Conservation (phyloP, 495 filamentous ascomycete genomes). For the Thozetella sp. region DNA sequence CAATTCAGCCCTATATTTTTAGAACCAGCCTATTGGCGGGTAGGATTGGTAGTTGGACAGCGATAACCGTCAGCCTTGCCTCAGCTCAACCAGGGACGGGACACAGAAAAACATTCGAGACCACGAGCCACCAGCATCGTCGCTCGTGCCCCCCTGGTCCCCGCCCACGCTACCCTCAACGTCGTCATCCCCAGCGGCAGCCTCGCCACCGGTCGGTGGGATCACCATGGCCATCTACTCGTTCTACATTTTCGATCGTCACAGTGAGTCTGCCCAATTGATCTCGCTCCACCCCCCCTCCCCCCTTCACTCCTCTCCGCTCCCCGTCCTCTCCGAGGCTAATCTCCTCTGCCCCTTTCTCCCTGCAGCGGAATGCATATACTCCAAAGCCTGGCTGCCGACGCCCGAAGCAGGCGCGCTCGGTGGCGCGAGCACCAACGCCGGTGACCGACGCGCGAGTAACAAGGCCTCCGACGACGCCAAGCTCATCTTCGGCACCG, state of each 20-base stretch:
- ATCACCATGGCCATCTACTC: conserved; percentile 85
- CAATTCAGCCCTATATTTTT: conserved; percentile 1
- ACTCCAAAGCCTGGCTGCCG: conserved; percentile 67
- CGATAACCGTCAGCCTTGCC: not conserved
- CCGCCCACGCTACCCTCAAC: not conserved
- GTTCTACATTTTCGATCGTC: conserved; percentile 98
- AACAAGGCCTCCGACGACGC: conserved; percentile 82
- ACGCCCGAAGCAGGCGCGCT: conserved; percentile 21
- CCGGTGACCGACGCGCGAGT: conserved; percentile 14
- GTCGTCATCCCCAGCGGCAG: not conserved
- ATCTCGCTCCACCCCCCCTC: conserved; percentile 1
- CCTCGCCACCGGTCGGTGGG: not conserved
- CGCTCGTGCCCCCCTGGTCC: not conserved
- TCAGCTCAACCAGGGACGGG: not conserved
- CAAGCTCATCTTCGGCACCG: conserved; percentile 94
- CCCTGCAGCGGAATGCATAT: conserved; percentile 85
- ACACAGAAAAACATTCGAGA: not conserved
- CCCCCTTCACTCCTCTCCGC: not conserved
- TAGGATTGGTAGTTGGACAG: not conserved
- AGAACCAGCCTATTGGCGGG: not conserved
- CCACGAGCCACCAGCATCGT: not conserved
- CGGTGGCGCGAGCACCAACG: conserved; percentile 28
- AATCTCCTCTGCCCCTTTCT: conserved; percentile 8
- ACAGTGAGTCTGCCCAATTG: conserved; percentile 63
- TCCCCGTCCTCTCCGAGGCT: not conserved